phyloP scores from a whole-genome alignment of 768 basidiomycete genomes.

The Naganishia vaughanmartiniae region DNA sequence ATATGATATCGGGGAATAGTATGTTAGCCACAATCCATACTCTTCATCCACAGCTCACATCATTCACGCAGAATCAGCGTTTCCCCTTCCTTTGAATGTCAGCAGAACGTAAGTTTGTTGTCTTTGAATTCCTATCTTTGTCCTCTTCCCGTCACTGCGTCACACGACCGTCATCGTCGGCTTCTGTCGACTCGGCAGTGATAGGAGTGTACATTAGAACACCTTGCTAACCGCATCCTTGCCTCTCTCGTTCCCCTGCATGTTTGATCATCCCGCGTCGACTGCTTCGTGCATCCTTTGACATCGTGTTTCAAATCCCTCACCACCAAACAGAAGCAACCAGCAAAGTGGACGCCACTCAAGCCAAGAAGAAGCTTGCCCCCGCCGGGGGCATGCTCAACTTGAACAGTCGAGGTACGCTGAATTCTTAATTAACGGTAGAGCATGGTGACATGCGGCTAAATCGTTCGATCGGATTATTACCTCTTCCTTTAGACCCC shows the following conservation, averaged over 20 bases:
- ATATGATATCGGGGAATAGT: too few species aligned
- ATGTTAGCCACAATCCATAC: too few species aligned
- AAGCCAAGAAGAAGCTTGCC: conserved; percentile 29
- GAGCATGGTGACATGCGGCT: too few species aligned
- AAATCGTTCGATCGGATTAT: too few species aligned
- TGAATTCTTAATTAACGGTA: too few species aligned
- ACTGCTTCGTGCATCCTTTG: neutral
- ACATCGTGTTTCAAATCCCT: neutral
- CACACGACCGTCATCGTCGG: conserved; percentile 10
- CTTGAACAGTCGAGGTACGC: conserved; percentile 32
- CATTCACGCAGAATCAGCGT: conserved; percentile 1
- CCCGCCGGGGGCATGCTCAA: conserved; percentile 35
- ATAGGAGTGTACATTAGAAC: neutral
- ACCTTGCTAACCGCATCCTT: neutral
- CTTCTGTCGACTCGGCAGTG: neutral
- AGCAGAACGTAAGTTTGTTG: conserved; percentile 47
- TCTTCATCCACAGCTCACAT: neutral
- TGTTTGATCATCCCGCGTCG: neutral
- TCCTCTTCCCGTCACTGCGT: neutral
- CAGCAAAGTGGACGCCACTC: conserved; percentile 34
- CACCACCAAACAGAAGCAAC: conserved; percentile 7
- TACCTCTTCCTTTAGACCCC: conserved; percentile 63
- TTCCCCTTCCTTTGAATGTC: conserved; percentile 46
- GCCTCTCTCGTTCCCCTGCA: neutral
- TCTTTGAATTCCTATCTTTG: neutral